Evolutionary conservation across 352 stramenopile species (phyloP).

Genomic region (Blastocystis sp.): DNA sequence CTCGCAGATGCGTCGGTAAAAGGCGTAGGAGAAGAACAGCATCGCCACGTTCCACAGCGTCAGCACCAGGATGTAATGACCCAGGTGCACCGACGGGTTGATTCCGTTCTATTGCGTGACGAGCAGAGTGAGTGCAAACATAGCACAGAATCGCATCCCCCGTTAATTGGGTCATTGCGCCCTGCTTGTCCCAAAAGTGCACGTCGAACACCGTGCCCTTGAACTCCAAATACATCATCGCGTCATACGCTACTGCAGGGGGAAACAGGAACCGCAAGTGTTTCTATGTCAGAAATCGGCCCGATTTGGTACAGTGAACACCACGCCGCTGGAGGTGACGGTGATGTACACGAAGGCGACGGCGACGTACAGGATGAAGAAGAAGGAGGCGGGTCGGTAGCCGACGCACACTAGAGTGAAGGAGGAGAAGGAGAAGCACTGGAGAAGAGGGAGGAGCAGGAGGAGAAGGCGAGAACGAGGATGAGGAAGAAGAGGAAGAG

Average conservation of each 20-base stretch:
- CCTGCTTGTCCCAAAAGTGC: slow-evolving; percentile 41
- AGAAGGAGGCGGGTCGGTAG: slow-evolving; percentile 17
- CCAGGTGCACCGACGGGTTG: slow-evolving; percentile 3
- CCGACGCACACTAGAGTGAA: slow-evolving; percentile 31
- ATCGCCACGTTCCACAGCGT: slow-evolving; percentile 30
- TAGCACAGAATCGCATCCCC: slow-evolving; percentile 44
- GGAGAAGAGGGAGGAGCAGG: slow-evolving; percentile 58
- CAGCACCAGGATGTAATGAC: slow-evolving; percentile 4
- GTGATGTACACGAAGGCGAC: slow-evolving; percentile 43
- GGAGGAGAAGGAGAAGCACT: not conserved
- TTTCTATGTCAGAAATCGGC: not conserved
- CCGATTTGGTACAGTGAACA: not conserved
- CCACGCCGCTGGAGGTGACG: slow-evolving; percentile 13
- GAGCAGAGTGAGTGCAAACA: not conserved
- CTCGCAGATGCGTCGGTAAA: slow-evolving; percentile 15
- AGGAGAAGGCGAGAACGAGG: slow-evolving; percentile 37
- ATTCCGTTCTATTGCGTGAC: slow-evolving; percentile 22
- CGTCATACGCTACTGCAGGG: slow-evolving; percentile 16
- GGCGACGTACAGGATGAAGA: slow-evolving; percentile 39
- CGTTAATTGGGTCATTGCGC: slow-evolving; percentile 5
- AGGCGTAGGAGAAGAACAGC: slow-evolving; percentile 41
- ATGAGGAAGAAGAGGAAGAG: not conserved
- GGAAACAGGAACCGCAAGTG: slow-evolving; percentile 20
- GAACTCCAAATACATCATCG: slow-evolving; percentile 57
- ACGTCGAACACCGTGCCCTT: slow-evolving; percentile 34